Evolutionary conservation across 164 flowering plant species (phyloP), one percentile per base, ranked within the genome.

Genomic region (Macadamia integrifolia): DNA sequence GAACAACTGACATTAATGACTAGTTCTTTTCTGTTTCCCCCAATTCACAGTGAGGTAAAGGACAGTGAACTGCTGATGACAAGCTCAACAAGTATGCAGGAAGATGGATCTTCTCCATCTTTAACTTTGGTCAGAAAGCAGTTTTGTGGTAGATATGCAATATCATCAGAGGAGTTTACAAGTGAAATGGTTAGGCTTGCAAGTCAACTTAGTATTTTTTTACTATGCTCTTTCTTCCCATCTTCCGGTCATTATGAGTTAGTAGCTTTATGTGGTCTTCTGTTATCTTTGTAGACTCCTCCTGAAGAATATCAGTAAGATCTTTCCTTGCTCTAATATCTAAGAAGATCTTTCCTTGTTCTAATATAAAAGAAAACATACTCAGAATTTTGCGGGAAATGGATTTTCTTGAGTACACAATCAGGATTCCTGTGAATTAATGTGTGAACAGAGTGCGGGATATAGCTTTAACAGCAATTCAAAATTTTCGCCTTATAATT

Each of bases 61-160:
- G 92, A 86, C 50, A 77, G 69, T 65, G 93, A 85, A 67, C 66
- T 81, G 65, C 63, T 66, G 56, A 77, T 65, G 74, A 71, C 77
- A 62, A 82, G 83, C 75, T 76, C 88, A 69, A 52, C 50, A 58
- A 66, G 62, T 72, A 65, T 65, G 32, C 76, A 66, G 17, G 84
- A 81, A 57, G 85, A 66, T 69, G 77, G 71, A 44, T 70, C 86
- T 60, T 50, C 60, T 0, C 78, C 92, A 72, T 70, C 85, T 62
- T 4, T 90, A 62, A 74, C 84, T 53, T 71, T 92, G 80, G 86
- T 81, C 74, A 88, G 68, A 72, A 94, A 94, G 83, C 63, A 82
- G 78, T 90, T 90, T 75, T 46, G 74, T 71, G 98, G 98, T 62
- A 87, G 81, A 86, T 92, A 94, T 83, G 97, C 98, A 52, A 87